A percentile compares a stretch with the other conserved stretches of the same genome.
phyloP scores from a whole-genome alignment of 2,329 filamentous ascomycete genomes.

The Pseudonectria foliicola region DNA sequence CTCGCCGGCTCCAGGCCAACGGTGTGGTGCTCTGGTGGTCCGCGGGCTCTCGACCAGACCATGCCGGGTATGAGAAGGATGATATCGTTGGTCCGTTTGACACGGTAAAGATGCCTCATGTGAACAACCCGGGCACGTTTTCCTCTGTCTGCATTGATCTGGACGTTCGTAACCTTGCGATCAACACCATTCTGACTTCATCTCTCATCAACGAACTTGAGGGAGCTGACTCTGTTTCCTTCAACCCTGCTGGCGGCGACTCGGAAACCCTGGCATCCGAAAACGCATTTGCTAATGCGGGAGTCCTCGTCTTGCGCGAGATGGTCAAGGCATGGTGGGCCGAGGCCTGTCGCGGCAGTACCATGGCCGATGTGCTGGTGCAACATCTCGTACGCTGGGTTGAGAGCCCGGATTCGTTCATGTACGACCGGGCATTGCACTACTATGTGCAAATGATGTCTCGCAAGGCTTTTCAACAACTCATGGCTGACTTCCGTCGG shows the following conservation, averaged over 20 bases:
- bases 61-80: constrained; percentile 92
- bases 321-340: constrained; percentile 99
- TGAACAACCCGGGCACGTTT: constrained; percentile 91
- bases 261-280: constrained; percentile 65
- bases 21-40: constrained; percentile 99
- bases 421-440: constrained; percentile 90
- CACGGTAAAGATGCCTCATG: constrained; percentile 80
- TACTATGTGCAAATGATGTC: constrained; percentile 99
- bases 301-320: constrained; percentile 83
- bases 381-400: constrained; percentile 98
- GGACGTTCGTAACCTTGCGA: constrained; percentile 86
- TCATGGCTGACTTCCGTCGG: constrained; percentile 93
- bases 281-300: constrained; percentile 86
- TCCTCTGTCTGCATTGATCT: constrained; percentile 95
- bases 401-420: constrained; percentile 83
- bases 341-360: constrained; percentile 81
- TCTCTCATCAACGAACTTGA: constrained; percentile 96
- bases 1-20: constrained; percentile 79
- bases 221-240: constrained; percentile 76
- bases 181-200: constrained; percentile 95
- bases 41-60: constrained; percentile 75
- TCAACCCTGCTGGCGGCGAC: constrained; percentile 52
- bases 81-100: constrained; percentile 79
- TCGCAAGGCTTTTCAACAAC: constrained; percentile 89
- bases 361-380: constrained; percentile 96